A percentile compares a stretch with the other conserved stretches of the same genome.
Evolutionary conservation across 2,329 filamentous ascomycete species (phyloP).

Genomic region (Diatrype stigma): DNA sequence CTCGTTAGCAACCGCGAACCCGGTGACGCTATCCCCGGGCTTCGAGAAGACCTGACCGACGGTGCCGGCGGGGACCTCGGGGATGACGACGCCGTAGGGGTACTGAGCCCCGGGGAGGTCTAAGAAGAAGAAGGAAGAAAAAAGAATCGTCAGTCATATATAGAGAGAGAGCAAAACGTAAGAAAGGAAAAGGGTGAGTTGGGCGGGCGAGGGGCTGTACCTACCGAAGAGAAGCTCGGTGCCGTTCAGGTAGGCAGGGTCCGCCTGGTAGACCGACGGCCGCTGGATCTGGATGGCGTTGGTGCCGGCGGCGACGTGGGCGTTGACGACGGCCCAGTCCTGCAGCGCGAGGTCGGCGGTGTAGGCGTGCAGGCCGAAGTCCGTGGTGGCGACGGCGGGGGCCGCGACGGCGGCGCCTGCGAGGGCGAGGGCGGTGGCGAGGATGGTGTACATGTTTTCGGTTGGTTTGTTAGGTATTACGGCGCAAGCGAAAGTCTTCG

Average conservation of each 20-base stretch:
- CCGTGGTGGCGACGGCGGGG: conserved; percentile 7
- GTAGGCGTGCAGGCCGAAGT: conserved; percentile 12
- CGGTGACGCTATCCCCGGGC: conserved; percentile 6
- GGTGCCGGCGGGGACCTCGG: conserved; percentile 8
- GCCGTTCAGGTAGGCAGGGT: conserved; percentile 11
- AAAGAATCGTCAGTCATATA: no score
- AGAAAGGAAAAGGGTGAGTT: no score
- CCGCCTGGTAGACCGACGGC: conserved; percentile 14
- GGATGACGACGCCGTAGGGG: conserved; percentile 10
- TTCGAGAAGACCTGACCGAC: conserved; percentile 11
- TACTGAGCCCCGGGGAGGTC: conserved; percentile 7
- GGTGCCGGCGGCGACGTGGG: conserved; percentile 10
- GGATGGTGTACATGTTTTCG: conserved; percentile 10
- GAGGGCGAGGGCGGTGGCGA: conserved; percentile 10
- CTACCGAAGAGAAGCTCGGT: conserved; percentile 14
- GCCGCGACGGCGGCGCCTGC: conserved; percentile 4
- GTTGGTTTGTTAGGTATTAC: no score
- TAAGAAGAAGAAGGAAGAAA: neutral
- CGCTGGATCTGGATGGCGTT: conserved; percentile 20
- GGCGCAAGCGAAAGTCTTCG: no score
- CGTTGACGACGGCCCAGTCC: conserved; percentile 17
- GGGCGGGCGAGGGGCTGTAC: neutral
- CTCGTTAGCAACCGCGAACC: conserved; percentile 9
- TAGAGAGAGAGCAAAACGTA: no score
- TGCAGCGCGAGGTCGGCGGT: conserved; percentile 4